Evolutionary conservation across 176 grass and related monocot species (phyloP).

Genomic region (Eragrostis nindensis): DNA sequence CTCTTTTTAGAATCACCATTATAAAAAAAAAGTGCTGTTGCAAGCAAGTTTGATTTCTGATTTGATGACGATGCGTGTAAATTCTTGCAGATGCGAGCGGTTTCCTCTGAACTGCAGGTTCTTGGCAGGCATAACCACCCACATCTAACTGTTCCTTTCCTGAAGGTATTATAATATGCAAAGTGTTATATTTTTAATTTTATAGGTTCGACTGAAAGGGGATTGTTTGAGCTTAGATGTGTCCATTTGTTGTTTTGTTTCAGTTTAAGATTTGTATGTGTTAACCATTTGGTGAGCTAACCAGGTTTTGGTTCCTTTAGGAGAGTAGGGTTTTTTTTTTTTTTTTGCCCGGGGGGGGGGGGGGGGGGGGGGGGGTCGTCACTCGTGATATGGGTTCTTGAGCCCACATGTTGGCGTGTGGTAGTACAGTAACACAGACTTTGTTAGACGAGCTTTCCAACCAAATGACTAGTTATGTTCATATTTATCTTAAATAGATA

Average conservation of each 20-base stretch:
- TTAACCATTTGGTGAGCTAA: conserved; percentile 6
- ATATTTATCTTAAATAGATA: conserved; percentile 10
- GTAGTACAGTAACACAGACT: background rate
- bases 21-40: background rate
- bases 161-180: conserved; percentile 67
- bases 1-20: background rate
- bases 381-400: background rate
- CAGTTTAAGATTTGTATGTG: background rate
- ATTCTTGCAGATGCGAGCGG: conserved; percentile 74
- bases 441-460: conserved; percentile 8
- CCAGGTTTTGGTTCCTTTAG: conserved; percentile 4
- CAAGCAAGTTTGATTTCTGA: conserved; percentile 1
- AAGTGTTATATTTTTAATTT: conserved; percentile 35
- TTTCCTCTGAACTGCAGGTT: conserved; percentile 88
- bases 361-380: too few species aligned
- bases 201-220: conserved; percentile 21
- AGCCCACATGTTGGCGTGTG: conserved; percentile 5
- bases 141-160: conserved; percentile 90
- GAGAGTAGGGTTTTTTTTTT: background rate
- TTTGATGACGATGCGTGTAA: conserved; percentile 21
- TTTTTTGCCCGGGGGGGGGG: too few species aligned
- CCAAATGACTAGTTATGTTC: background rate
- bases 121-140: conserved; percentile 92
- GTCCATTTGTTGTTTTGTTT: too few species aligned
- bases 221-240: conserved; percentile 25